Evolutionary conservation across 441 rosid genomes (phyloP), one percentile per base, ranked within the genome.

Genomic region (Bocquillonia castaneifolia): DNA sequence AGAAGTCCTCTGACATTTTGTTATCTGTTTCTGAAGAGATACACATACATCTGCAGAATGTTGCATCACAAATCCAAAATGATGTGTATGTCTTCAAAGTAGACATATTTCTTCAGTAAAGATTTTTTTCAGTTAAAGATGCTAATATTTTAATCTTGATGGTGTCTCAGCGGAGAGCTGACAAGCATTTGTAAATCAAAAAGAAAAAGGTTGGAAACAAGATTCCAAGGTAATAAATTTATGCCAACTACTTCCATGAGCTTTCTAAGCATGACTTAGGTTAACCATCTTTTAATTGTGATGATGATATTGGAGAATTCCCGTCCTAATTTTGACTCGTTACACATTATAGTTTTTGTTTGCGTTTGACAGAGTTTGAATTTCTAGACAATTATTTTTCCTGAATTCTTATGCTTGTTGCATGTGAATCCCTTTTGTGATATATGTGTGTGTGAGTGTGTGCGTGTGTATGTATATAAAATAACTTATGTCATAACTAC

Each of bases 1-100:
- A 81, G 81, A 92, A 87, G 75, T 86, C 93, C 32, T 83, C 87
- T 6, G 91, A 87, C 58, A 90, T 94, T 77, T 76, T 90, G 79
- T 73, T 74, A 75, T 88, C 97, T 58, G 84, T 80, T 71, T 86
- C 92, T 42, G 86, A 85, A 81, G 85, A 80, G 61, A 88, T 90
- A 69, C 80, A 77, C 52, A 66, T 57, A 50, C 83, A 82, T 80
- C 60, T 92, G 82, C 86, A 80, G 82, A 79, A 78, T 76, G 78
- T 85, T 63, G 81, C 85, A 78, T 81, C 87, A 59, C 90, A 85
- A 79, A 85, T 90, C 77, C 83, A 84, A 74, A 77, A 80, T 65
- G 93, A 92, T 64, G 70, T 82, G 99, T 92, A 83, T 3, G 92
- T 80, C 68, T 55, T 73, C 50, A 18, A 70, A 72, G 64, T n/a